Evolutionary conservation across 179 eudicot genomes (phyloP).

Genomic region (Camellia oleifera): DNA sequence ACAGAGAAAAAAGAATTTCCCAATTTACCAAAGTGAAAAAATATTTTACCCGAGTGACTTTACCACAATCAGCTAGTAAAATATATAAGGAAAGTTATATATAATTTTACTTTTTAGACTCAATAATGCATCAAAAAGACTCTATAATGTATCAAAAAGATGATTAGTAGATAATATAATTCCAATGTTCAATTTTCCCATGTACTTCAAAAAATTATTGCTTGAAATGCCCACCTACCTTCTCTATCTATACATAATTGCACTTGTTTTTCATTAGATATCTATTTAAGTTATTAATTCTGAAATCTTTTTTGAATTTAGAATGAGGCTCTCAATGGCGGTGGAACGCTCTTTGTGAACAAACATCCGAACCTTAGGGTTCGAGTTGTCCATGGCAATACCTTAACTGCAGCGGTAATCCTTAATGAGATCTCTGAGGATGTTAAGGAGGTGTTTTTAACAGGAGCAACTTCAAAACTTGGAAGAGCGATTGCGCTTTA

Average conservation of each 20-base stretch:
- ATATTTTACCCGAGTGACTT: no score
- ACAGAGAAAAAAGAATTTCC: no score
- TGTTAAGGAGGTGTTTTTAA: conserved; percentile 65
- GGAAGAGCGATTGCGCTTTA: conserved; percentile 86
- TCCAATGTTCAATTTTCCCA: background rate
- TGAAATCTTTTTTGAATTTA: conserved; percentile 33
- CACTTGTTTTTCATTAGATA: conserved; percentile 15
- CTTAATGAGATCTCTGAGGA: conserved; percentile 57
- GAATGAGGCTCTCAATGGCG: conserved; percentile 95
- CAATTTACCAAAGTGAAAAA: no score
- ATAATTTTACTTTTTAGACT: no score
- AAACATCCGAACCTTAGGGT: conserved; percentile 74
- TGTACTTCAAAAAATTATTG: background rate
- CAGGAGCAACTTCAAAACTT: conserved; percentile 89
- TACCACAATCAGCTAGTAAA: no score
- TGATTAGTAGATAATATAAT: no score
- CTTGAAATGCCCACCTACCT: background rate
- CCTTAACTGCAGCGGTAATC: conserved; percentile 75
- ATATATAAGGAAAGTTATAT: no score
- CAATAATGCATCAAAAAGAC: no score
- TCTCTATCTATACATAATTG: background rate
- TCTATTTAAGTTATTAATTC: no score
- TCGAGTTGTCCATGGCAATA: conserved; percentile 78
- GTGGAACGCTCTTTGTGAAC: conserved; percentile 76
- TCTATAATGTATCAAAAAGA: no score